Base-by-base conservation (phyloP, 768 basidiomycete species). In the Suillus ampliporus region DNA sequence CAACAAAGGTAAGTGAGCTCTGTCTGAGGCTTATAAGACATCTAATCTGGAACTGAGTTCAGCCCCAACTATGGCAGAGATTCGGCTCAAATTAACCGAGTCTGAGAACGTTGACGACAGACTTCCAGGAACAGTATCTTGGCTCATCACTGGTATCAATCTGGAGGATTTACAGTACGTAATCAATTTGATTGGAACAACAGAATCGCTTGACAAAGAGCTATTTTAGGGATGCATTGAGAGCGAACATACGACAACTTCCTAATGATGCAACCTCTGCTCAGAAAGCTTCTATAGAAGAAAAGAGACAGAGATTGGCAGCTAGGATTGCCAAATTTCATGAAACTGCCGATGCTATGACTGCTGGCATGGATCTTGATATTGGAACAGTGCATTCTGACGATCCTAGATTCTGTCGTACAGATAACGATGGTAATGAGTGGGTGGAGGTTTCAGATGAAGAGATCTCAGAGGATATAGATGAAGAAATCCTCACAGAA, bases 41-140 rank as follows among this genome's bases (percentile, higher is more conserved):
- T 28, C 23, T 41, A 14, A 47, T n/a, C 37, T 31, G 34, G 34
- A 7, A 19, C 4, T 44, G 23, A 15, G 9, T n/a, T 11, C n/a
- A 62, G 61, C 54, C 5, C 31, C 61, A 26, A 61, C 28, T 35
- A 57, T 62, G 61, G 61, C 28, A 21, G 61, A 62, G n/a, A 57
- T 62, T 11, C 15, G 44, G 10, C 35, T 62, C 7, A n/a, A 37
- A 19, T 43, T 62, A 44, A 44, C 43, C 21, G 54, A 34, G 43
- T 35, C 14, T 19, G 50, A 46, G 9, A n/a, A 44, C 4, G n/a
- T 6, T 10, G 9, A 44, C 43, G 10, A 8, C 17, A 4, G n/a
- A n/a, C 9, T 10, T 10, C 43, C 43, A 11, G n/a, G n/a, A n/a
- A 44, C 43, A 44, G 43, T 44, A 10, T 44, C 43, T 44, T 62